Conservation (phyloP, 306 rosid genomes). For the Trifolium dubium region DNA sequence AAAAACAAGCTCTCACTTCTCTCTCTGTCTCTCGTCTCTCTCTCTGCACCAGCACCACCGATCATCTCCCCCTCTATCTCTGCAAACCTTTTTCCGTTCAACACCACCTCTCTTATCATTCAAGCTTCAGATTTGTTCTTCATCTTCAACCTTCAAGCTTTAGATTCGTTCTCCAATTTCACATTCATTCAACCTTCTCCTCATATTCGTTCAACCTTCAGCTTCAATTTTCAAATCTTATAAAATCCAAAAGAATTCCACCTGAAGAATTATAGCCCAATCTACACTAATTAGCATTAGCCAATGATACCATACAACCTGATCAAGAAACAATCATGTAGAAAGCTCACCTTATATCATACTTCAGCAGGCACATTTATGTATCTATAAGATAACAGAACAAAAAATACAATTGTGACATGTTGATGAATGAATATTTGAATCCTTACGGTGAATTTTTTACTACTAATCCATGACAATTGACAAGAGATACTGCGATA, state of each 20-base stretch:
- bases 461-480: not conserved
- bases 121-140: no score
- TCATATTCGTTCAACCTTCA: no score
- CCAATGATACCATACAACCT: constrained; percentile 21
- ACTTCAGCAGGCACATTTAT: constrained; percentile 7
- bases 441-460: constrained; percentile 16
- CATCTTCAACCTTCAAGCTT: no score
- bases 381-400: not conserved
- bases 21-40: no score
- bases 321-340: not conserved
- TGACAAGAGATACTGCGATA: not conserved
- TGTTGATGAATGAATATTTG: constrained; percentile 6
- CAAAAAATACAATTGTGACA: not conserved
- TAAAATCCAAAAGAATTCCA: constrained; percentile 23
- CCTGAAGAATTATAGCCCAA: constrained; percentile 21
- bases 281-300: constrained; percentile 13
- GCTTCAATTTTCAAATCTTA: no score
- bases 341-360: constrained; percentile 31
- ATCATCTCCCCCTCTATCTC: no score
- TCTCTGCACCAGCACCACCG: no score
- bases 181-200: no score
- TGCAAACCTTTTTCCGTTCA: no score
- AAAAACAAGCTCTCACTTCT: no score
- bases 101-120: no score
- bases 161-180: no score